Evolutionary conservation across 495 filamentous ascomycete genomes (phyloP), one percentile per base, ranked within the genome.

Genomic region (Neurospora sp.): DNA sequence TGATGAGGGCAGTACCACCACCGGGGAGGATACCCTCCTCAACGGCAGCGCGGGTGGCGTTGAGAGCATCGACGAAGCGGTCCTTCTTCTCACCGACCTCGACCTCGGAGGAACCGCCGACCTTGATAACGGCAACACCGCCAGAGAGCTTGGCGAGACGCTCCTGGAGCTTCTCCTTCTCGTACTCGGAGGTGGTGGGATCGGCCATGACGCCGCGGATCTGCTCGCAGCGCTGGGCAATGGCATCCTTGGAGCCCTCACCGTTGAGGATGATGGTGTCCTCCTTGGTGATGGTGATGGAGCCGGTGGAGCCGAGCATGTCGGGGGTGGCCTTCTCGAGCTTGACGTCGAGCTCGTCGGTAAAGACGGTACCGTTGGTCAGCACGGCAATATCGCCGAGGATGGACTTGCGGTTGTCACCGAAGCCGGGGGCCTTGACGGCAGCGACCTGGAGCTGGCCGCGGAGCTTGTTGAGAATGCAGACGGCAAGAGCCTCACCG

Each of bases 81-180:
- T 99, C 96, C 88, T 99, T 99, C 93, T 99, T 99, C 90, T 99
- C 96, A 75, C 93, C 89, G 73, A 99, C 96, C 87, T 99, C 96
- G 75, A 99, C 95, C 85, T 99, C 96, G 76, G 94, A 98, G 72
- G 94, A 87, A 82, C 96, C 96, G 78, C 96, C 96, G 76, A 99
- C 96, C 88, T 95, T 97, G 88, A 99, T 98, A 84, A 99, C 96
- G 75, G 96, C 96, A 79, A 99, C 96, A 89, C 96, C 96, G 71
- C 96, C 96, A 68, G 96, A 98, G 76, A 99, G 93, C 91, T 99
- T 99, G 76, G 96, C 96, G 70, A 98, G 92, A 85, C 96, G 96
- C 86, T 99, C 96, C 84, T 98, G 96, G 72, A 99, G 92, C 89
- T 99, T 99, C 90, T 99, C 96, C 88, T 97, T 98, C 89, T 99